phyloP scores from a whole-genome alignment of 2,329 filamentous ascomycete genomes.

The Thermothelomyces thermophilus region DNA sequence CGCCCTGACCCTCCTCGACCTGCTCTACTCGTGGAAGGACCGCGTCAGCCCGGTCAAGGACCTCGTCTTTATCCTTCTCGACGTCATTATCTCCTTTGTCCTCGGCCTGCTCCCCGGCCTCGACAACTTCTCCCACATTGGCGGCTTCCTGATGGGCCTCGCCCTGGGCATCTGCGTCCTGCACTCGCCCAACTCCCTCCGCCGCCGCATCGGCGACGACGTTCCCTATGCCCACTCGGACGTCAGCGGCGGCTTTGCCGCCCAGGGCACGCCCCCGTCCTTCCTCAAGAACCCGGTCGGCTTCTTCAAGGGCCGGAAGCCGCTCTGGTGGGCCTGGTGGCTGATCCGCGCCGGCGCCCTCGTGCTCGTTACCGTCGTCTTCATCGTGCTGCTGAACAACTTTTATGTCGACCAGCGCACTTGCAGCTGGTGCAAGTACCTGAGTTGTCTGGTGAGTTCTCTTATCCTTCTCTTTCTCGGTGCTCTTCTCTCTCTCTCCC shows the following conservation, averaged over 20 bases:
- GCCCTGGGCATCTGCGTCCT: conserved; percentile 80
- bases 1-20: conserved; percentile 77
- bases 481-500: too few species aligned
- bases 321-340: conserved; percentile 98
- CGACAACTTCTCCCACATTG: conserved; percentile 97
- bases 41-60: conserved; percentile 72
- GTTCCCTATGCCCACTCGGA: conserved; percentile 59
- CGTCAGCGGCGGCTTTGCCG: conserved; percentile 47
- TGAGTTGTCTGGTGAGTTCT: conserved; percentile 79
- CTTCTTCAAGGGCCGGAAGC: conserved; percentile 90
- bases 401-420: conserved; percentile 75
- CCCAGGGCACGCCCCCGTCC: conserved; percentile 41
- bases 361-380: conserved; percentile 73
- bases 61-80: conserved; percentile 77
- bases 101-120: conserved; percentile 85
- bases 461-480: conserved; percentile 21
- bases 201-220: conserved; percentile 64
- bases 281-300: conserved; percentile 59
- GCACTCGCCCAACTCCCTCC: conserved; percentile 76
- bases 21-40: conserved; percentile 87
- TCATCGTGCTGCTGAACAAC: conserved; percentile 81
- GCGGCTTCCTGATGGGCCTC: conserved; percentile 88
- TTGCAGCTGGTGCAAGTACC: conserved; percentile 90
- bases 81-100: conserved; percentile 84
- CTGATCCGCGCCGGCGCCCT: conserved; percentile 71